Evolutionary conservation across 2,329 filamentous ascomycete species (phyloP).

Genomic region (Xylariaceae sp.): DNA sequence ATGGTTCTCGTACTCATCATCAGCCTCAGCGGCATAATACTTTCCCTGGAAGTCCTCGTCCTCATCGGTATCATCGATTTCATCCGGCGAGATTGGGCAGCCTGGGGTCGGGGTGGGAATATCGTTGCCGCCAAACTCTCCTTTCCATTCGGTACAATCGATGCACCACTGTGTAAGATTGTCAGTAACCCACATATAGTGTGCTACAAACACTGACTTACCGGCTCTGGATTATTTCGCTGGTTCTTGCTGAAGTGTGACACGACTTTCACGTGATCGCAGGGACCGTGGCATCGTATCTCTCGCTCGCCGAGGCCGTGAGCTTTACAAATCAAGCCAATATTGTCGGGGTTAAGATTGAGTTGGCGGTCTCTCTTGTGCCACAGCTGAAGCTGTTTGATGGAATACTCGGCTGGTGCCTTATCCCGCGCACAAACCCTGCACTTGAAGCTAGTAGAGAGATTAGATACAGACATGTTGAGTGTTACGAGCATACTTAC

Average conservation of each 20-base stretch:
- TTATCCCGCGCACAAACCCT: slow-evolving; percentile 20
- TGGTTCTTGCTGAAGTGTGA: slow-evolving; percentile 46
- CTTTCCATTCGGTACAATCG: slow-evolving; percentile 44
- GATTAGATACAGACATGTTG: slow-evolving; percentile 6
- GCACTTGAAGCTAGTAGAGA: slow-evolving; percentile 24
- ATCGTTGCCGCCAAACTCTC: slow-evolving; percentile 34
- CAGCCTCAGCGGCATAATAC: background rate
- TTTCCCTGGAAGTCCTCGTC: background rate
- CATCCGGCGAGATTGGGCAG: slow-evolving; percentile 9
- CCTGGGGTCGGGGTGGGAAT: slow-evolving; percentile 34
- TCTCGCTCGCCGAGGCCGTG: slow-evolving; percentile 12
- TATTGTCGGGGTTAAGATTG: slow-evolving; percentile 15
- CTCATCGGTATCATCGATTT: background rate
- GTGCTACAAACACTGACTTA: slow-evolving; percentile 31
- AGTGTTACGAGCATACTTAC: slow-evolving; percentile 10
- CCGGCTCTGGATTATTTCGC: slow-evolving; percentile 37
- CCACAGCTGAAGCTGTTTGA: slow-evolving; percentile 28
- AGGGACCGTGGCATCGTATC: slow-evolving; percentile 44
- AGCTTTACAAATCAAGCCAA: slow-evolving; percentile 24
- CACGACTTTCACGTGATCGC: slow-evolving; percentile 34
- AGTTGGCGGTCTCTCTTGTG: slow-evolving; percentile 13
- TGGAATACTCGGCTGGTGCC: slow-evolving; percentile 13
- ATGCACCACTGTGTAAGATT: slow-evolving; percentile 44
- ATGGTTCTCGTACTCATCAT: slow-evolving; percentile 1
- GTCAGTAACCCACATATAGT: slow-evolving; percentile 6